phyloP scores from a whole-genome alignment of 1,284 basidiomycete species.

The Ustilago shanxiensis region DNA sequence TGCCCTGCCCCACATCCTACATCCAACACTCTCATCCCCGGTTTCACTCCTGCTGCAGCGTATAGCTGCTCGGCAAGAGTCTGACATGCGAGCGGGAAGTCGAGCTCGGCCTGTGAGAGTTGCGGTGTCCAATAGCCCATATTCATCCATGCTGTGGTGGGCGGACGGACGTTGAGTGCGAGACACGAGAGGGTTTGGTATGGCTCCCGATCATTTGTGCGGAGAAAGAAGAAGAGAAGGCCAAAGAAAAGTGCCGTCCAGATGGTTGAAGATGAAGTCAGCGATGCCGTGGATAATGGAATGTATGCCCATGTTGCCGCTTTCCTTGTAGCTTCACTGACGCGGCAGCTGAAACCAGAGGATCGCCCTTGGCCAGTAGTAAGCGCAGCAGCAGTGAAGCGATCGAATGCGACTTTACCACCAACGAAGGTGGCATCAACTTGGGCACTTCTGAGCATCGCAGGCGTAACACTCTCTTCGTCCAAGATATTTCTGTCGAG shows the following conservation, averaged over 20 bases:
- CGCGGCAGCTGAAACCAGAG: neutral
- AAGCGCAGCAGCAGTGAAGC: slow-evolving; percentile 21
- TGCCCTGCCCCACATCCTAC: slow-evolving; percentile 67
- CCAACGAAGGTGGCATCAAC: slow-evolving; percentile 84
- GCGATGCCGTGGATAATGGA: neutral
- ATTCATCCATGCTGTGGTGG: slow-evolving; percentile 62
- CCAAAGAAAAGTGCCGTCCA: slow-evolving; percentile 16
- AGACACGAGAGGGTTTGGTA: slow-evolving; percentile 41
- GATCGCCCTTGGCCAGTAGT: neutral
- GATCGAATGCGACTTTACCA: slow-evolving; percentile 79
- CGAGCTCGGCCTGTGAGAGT: slow-evolving; percentile 23
- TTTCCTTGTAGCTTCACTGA: neutral
- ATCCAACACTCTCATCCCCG: slow-evolving; percentile 54
- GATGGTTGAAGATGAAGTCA: slow-evolving; percentile 4
- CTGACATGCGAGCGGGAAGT: slow-evolving; percentile 49
- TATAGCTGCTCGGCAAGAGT: slow-evolving; percentile 56
- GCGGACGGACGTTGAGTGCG: slow-evolving; percentile 41
- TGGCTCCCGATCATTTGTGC: slow-evolving; percentile 15
- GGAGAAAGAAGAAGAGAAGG: slow-evolving; percentile 10
- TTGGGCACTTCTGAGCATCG: slow-evolving; percentile 79
- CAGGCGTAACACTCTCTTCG: slow-evolving; percentile 71
- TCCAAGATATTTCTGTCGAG: slow-evolving; percentile 84
- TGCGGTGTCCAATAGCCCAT: slow-evolving; percentile 58
- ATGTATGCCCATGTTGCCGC: neutral
- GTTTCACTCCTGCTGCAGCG: slow-evolving; percentile 35